Evolutionary conservation across 164 flowering plant species (phyloP).

Genomic region (Malania oleifera): DNA sequence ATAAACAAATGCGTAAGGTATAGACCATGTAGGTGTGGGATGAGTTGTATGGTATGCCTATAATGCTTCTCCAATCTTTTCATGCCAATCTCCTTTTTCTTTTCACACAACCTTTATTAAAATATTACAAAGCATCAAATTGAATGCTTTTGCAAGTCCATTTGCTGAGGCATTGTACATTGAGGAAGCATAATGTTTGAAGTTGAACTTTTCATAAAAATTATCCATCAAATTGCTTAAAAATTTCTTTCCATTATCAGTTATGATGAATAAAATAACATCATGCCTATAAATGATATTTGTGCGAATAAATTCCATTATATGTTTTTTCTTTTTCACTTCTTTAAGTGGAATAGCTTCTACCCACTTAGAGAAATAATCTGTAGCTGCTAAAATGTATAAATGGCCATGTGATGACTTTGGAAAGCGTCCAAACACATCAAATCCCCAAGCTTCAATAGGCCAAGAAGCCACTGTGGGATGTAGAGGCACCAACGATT

Average conservation of each 20-base stretch:
- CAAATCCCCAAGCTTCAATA: no score
- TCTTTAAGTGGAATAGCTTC: conserved; percentile 1
- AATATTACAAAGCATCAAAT: conserved; percentile 9
- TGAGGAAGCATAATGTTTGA: conserved; percentile 7
- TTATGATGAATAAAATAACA: not conserved
- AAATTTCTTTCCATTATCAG: no score
- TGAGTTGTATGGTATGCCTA: conserved; percentile 10
- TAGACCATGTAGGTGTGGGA: conserved; percentile 9
- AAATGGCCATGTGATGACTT: no score
- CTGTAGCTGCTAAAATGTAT: no score
- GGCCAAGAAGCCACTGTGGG: conserved; percentile 10
- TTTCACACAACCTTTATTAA: conserved; percentile 5
- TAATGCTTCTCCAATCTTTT: conserved; percentile 10
- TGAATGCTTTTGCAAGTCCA: conserved; percentile 10
- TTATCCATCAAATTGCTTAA: not conserved
- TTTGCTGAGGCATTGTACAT: conserved; percentile 18
- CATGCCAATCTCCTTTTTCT: conserved; percentile 11
- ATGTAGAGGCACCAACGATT: not conserved
- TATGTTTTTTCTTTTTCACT: conserved; percentile 10
- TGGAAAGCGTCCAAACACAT: no score
- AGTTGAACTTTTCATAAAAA: conserved; percentile 7
- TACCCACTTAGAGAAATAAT: conserved; percentile 18
- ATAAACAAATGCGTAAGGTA: conserved; percentile 12
- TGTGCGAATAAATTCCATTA: not conserved
- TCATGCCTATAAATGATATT: conserved; percentile 9